phyloP scores from a whole-genome alignment of 495 filamentous ascomycete species.

The Aspergillus panamensis region DNA sequence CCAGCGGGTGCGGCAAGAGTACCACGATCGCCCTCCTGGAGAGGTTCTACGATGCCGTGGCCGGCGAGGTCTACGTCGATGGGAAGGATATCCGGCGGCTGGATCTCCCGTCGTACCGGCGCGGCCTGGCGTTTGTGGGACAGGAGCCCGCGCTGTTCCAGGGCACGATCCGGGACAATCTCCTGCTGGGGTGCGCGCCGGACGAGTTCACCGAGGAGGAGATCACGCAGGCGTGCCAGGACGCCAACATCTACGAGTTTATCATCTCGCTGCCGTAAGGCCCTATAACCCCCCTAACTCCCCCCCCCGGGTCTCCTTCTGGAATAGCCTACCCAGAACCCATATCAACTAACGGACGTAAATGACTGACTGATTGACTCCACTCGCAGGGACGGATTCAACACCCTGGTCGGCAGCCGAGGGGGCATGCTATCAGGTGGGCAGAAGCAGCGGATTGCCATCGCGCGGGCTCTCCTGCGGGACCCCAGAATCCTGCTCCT shows the following conservation, averaged over 20 bases:
- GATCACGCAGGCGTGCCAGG: slow-evolving; percentile 70
- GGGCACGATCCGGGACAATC: slow-evolving; percentile 78
- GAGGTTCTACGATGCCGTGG: slow-evolving; percentile 75
- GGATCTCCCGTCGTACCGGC: slow-evolving; percentile 73
- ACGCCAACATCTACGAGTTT: slow-evolving; percentile 91
- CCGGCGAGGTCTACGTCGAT: slow-evolving; percentile 68
- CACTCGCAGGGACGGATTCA: slow-evolving; percentile 66
- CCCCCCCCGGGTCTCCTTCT: not conserved
- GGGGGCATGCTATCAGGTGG: slow-evolving; percentile 76
- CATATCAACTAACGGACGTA: too few relatives aligned
- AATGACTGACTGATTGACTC: too few relatives aligned
- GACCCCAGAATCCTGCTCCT: slow-evolving; percentile 68
- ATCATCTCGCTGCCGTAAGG: slow-evolving; percentile 62
- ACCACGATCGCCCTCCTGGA: slow-evolving; percentile 76
- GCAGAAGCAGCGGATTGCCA: slow-evolving; percentile 79
- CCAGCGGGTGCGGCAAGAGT: slow-evolving; percentile 78
- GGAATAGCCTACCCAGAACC: too few relatives aligned
- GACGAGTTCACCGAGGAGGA: slow-evolving; percentile 62
- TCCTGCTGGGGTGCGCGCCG: slow-evolving; percentile 61
- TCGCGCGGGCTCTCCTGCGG: slow-evolving; percentile 70
- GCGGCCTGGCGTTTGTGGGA: slow-evolving; percentile 70
- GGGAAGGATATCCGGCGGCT: slow-evolving; percentile 67
- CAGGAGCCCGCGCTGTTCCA: slow-evolving; percentile 86
- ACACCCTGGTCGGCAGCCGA: slow-evolving; percentile 71
- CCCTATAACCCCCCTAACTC: slow-evolving; percentile 2